Percentiles rank a stretch among this genome's conserved stretches.
These are phyloP conservation scores for Acaromyces ingoldii DNA, from an alignment of 1,284 basidiomycete genomes.

Conservation along the genomic window DNA sequence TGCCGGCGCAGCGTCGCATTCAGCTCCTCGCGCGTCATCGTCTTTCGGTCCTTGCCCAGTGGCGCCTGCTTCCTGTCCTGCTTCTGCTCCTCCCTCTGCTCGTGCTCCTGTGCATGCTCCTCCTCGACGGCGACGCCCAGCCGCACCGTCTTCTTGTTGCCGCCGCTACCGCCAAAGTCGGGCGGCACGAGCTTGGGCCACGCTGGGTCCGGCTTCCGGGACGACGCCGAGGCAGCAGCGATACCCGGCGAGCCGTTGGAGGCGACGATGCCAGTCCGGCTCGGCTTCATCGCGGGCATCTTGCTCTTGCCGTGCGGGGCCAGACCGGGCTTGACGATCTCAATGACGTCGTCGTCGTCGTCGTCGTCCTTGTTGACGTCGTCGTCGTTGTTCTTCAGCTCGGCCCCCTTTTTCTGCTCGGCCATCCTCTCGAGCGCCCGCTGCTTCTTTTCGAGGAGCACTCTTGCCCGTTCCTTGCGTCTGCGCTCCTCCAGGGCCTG, in stretches of 20 bases:
- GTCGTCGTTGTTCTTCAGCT: slow-evolving; percentile 2
- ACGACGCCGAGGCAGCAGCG: too few species aligned
- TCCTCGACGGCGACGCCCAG: too few species aligned
- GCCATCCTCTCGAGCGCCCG: slow-evolving; percentile 6
- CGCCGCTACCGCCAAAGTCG: too few species aligned
- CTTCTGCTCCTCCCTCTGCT: slow-evolving; percentile 12
- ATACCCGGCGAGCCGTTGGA: too few species aligned
- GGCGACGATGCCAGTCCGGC: too few species aligned
- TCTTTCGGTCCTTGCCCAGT: background rate
- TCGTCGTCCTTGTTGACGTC: background rate
- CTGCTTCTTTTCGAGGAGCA: background rate
- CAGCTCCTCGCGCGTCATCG: slow-evolving; percentile 30
- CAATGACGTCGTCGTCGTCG: slow-evolving; percentile 16
- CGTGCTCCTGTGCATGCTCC: background rate
- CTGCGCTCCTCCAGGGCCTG: background rate
- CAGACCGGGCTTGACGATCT: too few species aligned
- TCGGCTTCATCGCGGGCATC: too few species aligned
- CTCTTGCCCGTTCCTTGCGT: background rate
- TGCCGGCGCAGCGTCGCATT: slow-evolving; percentile 33
- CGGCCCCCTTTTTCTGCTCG: slow-evolving; percentile 10
- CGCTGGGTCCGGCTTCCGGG: too few species aligned
- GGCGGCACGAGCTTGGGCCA: too few species aligned
- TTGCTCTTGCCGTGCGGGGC: too few species aligned
- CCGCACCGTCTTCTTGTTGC: too few species aligned
- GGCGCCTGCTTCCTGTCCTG: background rate